Base-by-base conservation (phyloP, 2,329 filamentous ascomycete species). In the Exserohilum rostratum region DNA sequence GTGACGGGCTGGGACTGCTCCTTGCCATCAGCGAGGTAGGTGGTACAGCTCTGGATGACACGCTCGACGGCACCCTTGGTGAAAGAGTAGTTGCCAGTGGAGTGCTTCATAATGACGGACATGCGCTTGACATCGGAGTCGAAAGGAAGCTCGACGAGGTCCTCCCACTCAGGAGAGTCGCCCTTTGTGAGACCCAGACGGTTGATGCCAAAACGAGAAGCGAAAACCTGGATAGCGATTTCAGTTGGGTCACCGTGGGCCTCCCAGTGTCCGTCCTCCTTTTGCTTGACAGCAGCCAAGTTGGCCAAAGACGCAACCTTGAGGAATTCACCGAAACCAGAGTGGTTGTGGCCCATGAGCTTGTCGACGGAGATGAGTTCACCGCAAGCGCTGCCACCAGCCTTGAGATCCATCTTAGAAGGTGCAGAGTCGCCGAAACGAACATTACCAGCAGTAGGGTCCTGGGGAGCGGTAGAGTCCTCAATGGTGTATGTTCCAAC, bases 61-160 rank as follows among this genome's bases (percentile, higher is more conserved):
- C 87, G 81, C 68, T 90, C 88, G 5, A 90, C 87, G 2, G 88
- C 88, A 43, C 86, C 86, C 67, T 88, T 88, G 53, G 85, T 86
- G 63, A 86, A 86, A 42, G 85, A 76, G 12, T 66, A 58, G 57
- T 63, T 55, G 5, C 65, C 63, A 17, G 39, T 58, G 2, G 53
- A 42, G 13, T 81, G 72, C 38, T 80, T 67, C 70, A 88, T 89
- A 48, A 90, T 85, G 33, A 90, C 87, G 0, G 87, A 89, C 88
- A 91, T 91, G 65, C 87, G 89, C 78, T 91, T 91, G 59, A 90
- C 83, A 53, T 85, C 85, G 0, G 87, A 90, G 67, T 91, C 88
- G 59, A 91, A 91, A 0, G 87, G 88, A 54, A 88, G 90, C 64
- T 91, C 89, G 1, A 85, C 84, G 20, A 87, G 50, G 25, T 73